A percentile compares a stretch with the other conserved stretches of the same genome.
Evolutionary conservation across 129 eudicot species (phyloP).

Genomic region (Saussurea involucrata): DNA sequence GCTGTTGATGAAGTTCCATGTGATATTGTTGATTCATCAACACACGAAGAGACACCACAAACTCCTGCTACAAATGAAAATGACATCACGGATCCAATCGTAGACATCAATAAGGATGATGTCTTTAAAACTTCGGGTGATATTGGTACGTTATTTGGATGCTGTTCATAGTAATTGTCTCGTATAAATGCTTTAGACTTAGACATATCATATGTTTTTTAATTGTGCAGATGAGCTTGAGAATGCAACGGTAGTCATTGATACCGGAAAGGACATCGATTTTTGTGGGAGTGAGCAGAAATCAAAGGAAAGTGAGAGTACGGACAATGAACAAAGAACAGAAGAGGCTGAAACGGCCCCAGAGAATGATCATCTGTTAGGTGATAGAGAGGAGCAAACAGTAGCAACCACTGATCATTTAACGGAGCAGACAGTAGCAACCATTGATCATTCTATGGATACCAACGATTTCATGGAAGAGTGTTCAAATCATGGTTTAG

Average conservation of each 20-base stretch:
- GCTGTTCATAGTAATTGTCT: neutral
- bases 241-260: neutral
- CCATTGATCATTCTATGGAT: neutral
- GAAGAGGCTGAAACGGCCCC: neutral
- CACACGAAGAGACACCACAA: conserved; percentile 7
- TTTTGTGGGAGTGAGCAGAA: conserved; percentile 5
- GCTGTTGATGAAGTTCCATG: conserved; percentile 13
- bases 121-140: conserved; percentile 13
- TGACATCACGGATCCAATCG: neutral
- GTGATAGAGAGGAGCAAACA: neutral
- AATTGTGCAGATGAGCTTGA: conserved; percentile 21
- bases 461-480: neutral
- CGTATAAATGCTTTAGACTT: neutral
- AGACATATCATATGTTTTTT: neutral
- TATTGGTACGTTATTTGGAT: conserved; percentile 13
- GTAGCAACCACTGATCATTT: neutral
- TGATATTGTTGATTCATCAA: conserved; percentile 3
- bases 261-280: neutral
- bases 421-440: neutral
- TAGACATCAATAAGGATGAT: conserved; percentile 13
- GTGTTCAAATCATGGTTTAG: neutral
- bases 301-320: neutral
- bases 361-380: neutral
- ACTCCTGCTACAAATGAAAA: conserved; percentile 5
- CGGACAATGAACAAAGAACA: neutral